Percentiles rank a stretch among this genome's conserved stretches.
Evolutionary conservation across 2,329 filamentous ascomycete genomes (phyloP).

Genomic region (Juglanconis juglandina): DNA sequence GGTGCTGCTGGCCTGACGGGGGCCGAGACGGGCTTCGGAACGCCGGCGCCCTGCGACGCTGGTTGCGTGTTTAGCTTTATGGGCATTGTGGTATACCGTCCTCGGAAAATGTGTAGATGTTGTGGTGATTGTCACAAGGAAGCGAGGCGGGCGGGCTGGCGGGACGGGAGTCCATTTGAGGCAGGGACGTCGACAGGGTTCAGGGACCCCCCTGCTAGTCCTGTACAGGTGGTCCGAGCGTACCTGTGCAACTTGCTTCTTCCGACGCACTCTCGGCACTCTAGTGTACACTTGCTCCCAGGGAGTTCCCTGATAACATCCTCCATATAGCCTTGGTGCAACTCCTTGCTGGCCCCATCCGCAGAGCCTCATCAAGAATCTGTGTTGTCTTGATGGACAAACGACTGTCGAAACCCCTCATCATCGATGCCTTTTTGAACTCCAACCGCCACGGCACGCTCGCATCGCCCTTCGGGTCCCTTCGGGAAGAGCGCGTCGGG

Average conservation of each 20-base stretch:
- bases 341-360: too few species aligned
- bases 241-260: constrained; percentile 21
- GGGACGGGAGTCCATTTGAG: neutral
- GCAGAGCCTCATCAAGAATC: too few species aligned
- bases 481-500: too few species aligned
- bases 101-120: neutral
- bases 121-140: neutral
- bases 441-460: too few species aligned
- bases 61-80: constrained; percentile 26
- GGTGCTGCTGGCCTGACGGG: constrained; percentile 3
- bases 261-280: too few species aligned
- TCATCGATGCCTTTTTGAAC: too few species aligned
- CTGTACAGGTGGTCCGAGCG: constrained; percentile 26
- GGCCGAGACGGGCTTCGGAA: constrained; percentile 12
- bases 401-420: too few species aligned
- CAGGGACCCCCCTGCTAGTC: neutral
- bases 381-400: too few species aligned
- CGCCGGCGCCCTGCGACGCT: constrained; percentile 21
- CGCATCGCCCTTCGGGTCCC: too few species aligned
- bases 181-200: constrained; percentile 4
- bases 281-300: too few species aligned
- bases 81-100: constrained; percentile 24
- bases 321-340: too few species aligned
- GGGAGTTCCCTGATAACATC: too few species aligned
- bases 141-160: neutral